Base-by-base conservation (phyloP, 345 rosid genomes). In the Firmiana major region DNA sequence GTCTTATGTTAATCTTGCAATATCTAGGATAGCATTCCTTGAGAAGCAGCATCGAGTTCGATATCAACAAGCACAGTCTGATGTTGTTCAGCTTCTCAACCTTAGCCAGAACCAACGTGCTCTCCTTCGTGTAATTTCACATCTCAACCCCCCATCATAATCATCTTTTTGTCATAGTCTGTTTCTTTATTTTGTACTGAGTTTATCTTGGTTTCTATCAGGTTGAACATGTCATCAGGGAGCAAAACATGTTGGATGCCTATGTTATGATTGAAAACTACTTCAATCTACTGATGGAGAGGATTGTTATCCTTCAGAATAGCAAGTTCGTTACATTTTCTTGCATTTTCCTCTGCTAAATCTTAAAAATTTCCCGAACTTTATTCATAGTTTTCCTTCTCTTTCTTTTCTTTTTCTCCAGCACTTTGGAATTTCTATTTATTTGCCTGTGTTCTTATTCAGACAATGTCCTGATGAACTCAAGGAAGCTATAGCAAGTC, bases 41-140 rank as follows among this genome's bases (percentile, higher is more conserved):
- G 85, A 79, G 72, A 89, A 78, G 58, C 86, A 81, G 71, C 84
- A 71, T 63, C 78, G 76, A 58, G 85, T 73, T 9, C 80, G 85
- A 3, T 78, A 38, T 73, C 81, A 74, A 3, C 82, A 80, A 31
- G 89, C 88, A 2, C 80, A 80, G 45, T 85, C 90, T 45, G 91
- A 89, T 71, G 86, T 77, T 55, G 0, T 74, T 57, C 77, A 89
- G 79, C 88, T 89, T 40, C 83, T 86, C 46, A 75, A 80, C 17
- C 88, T 81, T 10, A 87, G 86, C 26, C 85, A 83, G 51, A 89
- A 80, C 12, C 88, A 88, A 1, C 68, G 79, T 0, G 91, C 91
- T 73, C 90, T 88, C 19, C 73, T 82, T 66, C 83, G 89, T 1
- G 91, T 88, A 75, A 71, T 36, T 74, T 9, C 28, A 57, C 3